phyloP scores from a whole-genome alignment of 2,329 filamentous ascomycete species.

The Claviceps arundinis region DNA sequence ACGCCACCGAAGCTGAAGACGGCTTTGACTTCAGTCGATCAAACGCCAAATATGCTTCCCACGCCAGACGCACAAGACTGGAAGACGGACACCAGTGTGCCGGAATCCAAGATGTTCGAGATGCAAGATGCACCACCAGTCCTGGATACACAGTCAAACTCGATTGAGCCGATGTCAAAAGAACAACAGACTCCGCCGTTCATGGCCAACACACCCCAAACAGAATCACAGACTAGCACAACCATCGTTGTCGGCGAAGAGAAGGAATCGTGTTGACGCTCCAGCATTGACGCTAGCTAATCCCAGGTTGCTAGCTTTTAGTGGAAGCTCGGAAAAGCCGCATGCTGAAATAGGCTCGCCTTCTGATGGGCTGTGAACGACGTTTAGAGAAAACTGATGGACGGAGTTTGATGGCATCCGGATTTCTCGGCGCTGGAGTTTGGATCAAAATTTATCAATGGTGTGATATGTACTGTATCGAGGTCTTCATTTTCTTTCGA shows the following conservation, averaged over 20 bases:
- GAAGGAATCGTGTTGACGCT: neutral
- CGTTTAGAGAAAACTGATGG: conserved; percentile 13
- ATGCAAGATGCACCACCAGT: conserved; percentile 15
- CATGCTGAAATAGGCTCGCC: conserved; percentile 19
- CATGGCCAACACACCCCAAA: neutral
- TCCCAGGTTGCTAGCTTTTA: conserved; percentile 40
- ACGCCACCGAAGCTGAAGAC: conserved; percentile 26
- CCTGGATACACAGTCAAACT: neutral
- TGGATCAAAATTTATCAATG: neutral
- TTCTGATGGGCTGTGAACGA: conserved; percentile 18
- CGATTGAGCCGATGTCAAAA: neutral
- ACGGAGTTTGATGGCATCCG: conserved; percentile 6
- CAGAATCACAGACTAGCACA: conserved; percentile 1
- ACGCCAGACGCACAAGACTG: conserved; percentile 11
- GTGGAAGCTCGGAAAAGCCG: conserved; percentile 48
- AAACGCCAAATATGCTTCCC: conserved; percentile 12
- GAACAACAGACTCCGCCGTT: neutral
- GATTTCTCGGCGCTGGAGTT: conserved; percentile 5
- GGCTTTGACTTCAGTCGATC: conserved; percentile 13
- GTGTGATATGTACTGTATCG: neutral
- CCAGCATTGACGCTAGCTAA: conserved; percentile 20
- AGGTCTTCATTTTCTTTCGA: neutral
- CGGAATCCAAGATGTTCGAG: conserved; percentile 11
- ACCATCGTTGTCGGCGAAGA: conserved; percentile 8
- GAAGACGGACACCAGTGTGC: conserved; percentile 6